Evolutionary conservation across 176 grass and related monocot genomes (phyloP).

Genomic region (Rhynchospora breviuscula): DNA sequence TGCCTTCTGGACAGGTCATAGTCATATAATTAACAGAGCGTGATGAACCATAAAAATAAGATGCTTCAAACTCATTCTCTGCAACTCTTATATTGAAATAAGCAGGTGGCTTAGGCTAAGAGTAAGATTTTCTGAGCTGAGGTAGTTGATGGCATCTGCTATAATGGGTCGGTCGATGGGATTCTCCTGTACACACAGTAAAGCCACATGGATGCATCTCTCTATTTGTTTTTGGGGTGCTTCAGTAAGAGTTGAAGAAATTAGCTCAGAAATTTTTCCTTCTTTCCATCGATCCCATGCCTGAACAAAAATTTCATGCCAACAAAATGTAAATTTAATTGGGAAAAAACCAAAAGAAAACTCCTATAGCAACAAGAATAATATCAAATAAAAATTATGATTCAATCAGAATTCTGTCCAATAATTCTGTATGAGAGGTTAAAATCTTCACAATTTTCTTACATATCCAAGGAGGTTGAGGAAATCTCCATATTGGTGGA

Average conservation of each 20-base stretch:
- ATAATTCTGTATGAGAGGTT: neutral
- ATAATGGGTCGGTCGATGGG: conserved; percentile 3
- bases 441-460: neutral
- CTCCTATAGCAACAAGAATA: neutral
- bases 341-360: neutral
- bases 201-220: conserved; percentile 17
- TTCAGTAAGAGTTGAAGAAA: neutral
- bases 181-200: conserved; percentile 24
- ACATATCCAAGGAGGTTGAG: conserved; percentile 35
- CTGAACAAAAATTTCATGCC: neutral
- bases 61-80: conserved; percentile 3
- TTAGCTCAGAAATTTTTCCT: conserved; percentile 6
- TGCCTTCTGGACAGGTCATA: neutral
- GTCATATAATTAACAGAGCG: conserved; percentile 1
- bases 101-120: conserved; percentile 13
- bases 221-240: neutral
- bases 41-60: neutral
- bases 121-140: conserved; percentile 5
- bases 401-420: no score
- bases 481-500: conserved; percentile 9
- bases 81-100: conserved; percentile 23
- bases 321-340: neutral
- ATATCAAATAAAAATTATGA: neutral
- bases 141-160: conserved; percentile 8
- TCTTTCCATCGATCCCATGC: conserved; percentile 10